phyloP scores from a whole-genome alignment of 2,329 filamentous ascomycete species.

The Nothopassalora personata region DNA sequence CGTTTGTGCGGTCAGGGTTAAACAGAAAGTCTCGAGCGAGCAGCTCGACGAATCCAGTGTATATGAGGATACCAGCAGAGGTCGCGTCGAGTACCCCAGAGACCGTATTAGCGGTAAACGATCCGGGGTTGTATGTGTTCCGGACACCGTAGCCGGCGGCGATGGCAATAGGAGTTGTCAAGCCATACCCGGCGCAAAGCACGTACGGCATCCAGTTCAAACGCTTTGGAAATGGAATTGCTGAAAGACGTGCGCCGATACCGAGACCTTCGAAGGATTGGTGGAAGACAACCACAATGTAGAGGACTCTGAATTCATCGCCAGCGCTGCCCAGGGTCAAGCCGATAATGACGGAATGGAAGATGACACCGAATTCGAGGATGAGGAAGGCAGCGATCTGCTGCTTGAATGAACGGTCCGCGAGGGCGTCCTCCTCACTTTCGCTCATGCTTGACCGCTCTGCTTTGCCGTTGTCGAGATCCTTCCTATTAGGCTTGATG shows the following conservation, averaged over 20 bases:
- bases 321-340: slow-evolving; percentile 64
- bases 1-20: slow-evolving; percentile 79
- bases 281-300: slow-evolving; percentile 71
- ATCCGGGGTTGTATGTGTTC: slow-evolving; percentile 56
- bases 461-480: slow-evolving; percentile 9
- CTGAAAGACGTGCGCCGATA: slow-evolving; percentile 76
- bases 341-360: slow-evolving; percentile 36
- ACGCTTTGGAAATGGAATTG: slow-evolving; percentile 66
- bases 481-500: slow-evolving; percentile 1
- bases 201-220: slow-evolving; percentile 70
- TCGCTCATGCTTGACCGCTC: slow-evolving; percentile 14
- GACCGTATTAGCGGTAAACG: slow-evolving; percentile 62
- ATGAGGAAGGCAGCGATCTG: slow-evolving; percentile 87
- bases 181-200: slow-evolving; percentile 63
- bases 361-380: slow-evolving; percentile 87
- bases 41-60: slow-evolving; percentile 45
- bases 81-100: slow-evolving; percentile 88
- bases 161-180: slow-evolving; percentile 81
- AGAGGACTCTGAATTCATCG: slow-evolving; percentile 55
- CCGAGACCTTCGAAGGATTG: slow-evolving; percentile 91
- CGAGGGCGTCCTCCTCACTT: slow-evolving; percentile 16
- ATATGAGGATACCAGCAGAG: slow-evolving; percentile 72
- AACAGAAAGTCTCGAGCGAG: slow-evolving; percentile 51
- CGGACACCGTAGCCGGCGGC: slow-evolving; percentile 75
- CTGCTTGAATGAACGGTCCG: slow-evolving; percentile 52